Base-by-base conservation (phyloP, 2,329 filamentous ascomycete species). In the Alternaria brassicae region DNA sequence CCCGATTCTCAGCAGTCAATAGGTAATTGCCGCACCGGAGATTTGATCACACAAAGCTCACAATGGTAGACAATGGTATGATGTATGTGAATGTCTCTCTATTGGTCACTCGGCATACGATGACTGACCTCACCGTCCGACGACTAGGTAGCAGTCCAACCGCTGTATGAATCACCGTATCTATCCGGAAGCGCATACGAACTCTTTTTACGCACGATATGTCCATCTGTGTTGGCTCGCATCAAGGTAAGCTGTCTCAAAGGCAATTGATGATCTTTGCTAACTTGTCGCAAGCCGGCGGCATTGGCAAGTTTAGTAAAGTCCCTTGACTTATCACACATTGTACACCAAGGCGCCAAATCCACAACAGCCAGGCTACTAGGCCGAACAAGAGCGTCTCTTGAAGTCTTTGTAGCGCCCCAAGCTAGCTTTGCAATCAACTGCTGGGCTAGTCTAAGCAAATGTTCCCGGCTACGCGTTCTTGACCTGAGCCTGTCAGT, bases 291-390 rank as follows among this genome's bases (percentile, higher is more conserved):
- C 19, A 39, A 81, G 30, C 81, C 80, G 55, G 82, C 79, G 50
- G 81, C 81, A 13, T 65, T 83, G 39, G 81, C 83, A 0, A 75
- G 75, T n/a, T 72, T 86, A 42, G 83, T 89, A 13, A 81, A 80
- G 34, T 70, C 75, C 10, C 77, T 89, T 36, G 80, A 88, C 66
- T 79, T 89, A 73, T 79, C 80, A 10, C 65, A 72, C 39, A 81
- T 89, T 15, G 85, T 88, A 2, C 85, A 89, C 65, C 83, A 88
- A 65, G 84, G 84, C 60, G 83, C 80, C 56, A 86, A 85, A 64
- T 85, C 84, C 49, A 73, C 82, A 9, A 88, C 86, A 0, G 84
- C 86, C 19, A 81, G 86, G 30, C 72, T 89, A 7, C 76, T 89
- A 3, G 81, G 83, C 23, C 78, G 84, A 49, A 81, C 84, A 1